Percentiles rank a stretch among this genome's conserved stretches.
Conservation (phyloP, 1,284 basidiomycete genomes). For the Violaceomyces palustris region DNA sequence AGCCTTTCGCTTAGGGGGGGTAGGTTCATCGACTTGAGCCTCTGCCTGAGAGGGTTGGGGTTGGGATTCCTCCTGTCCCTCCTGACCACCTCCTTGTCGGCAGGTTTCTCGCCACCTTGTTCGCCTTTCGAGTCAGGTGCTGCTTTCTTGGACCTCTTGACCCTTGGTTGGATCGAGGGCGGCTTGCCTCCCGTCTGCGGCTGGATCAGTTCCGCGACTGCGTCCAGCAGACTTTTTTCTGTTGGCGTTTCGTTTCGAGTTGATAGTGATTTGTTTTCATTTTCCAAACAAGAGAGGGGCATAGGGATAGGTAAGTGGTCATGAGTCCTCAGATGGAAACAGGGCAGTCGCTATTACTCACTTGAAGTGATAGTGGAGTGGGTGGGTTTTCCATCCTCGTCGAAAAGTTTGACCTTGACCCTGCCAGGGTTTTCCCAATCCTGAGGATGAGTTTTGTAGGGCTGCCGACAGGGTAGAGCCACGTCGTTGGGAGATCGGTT, state of each 20-base stretch:
- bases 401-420: slow-evolving; percentile 76
- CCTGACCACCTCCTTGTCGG: slow-evolving; percentile 12
- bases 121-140: too few relatives aligned
- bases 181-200: slow-evolving; percentile 38
- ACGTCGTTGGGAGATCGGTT: background rate
- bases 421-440: slow-evolving; percentile 85
- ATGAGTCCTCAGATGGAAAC: background rate
- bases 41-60: slow-evolving; percentile 23
- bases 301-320: background rate
- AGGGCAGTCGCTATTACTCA: too few relatives aligned
- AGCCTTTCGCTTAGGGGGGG: slow-evolving; percentile 29
- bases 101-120: background rate
- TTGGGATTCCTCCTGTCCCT: slow-evolving; percentile 21
- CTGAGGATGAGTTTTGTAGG: slow-evolving; percentile 77
- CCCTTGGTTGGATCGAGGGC: slow-evolving; percentile 29
- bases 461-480: slow-evolving; percentile 31
- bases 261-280: too few relatives aligned
- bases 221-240: slow-evolving; percentile 70
- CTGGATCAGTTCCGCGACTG: slow-evolving; percentile 35
- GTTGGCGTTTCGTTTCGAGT: slow-evolving; percentile 5
- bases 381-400: slow-evolving; percentile 69
- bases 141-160: slow-evolving; percentile 21
- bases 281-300: too few relatives aligned
- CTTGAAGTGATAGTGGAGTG: slow-evolving; percentile 64
- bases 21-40: slow-evolving; percentile 20